A percentile compares a stretch with the other conserved stretches of the same genome.
phyloP scores from a whole-genome alignment of 306 rosid genomes.

The Vachellia collinsii region DNA sequence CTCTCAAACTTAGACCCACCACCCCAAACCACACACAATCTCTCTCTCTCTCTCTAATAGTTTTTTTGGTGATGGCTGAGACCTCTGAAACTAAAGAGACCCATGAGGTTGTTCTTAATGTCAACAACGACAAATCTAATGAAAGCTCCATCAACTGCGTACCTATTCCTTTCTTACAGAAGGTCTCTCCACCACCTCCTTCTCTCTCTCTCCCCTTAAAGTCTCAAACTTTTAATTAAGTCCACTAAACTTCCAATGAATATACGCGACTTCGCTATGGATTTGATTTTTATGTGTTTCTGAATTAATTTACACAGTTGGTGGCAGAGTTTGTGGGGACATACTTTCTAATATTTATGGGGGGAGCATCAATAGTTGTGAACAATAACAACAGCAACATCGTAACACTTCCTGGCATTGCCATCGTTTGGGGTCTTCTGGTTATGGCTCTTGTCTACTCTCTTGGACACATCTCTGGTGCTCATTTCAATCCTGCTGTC shows the following conservation, averaged over 20 bases:
- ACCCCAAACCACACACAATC: neutral
- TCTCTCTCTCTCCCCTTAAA: neutral
- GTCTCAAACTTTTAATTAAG: neutral
- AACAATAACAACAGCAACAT: constrained; percentile 43
- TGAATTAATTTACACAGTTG: constrained; percentile 43
- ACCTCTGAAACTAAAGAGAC: constrained; percentile 42
- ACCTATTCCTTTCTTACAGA: constrained; percentile 65
- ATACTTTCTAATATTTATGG: constrained; percentile 76
- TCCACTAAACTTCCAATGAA: neutral
- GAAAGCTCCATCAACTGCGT: constrained; percentile 22
- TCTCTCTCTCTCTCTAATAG: neutral
- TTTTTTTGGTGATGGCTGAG: constrained; percentile 56
- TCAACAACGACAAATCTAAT: constrained; percentile 29
- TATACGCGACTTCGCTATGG: neutral
- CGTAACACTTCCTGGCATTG: constrained; percentile 68
- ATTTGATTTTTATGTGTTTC: neutral
- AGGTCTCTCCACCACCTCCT: constrained; percentile 48
- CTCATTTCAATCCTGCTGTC: constrained; percentile 91
- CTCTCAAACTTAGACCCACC: neutral
- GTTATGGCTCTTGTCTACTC: constrained; percentile 71
- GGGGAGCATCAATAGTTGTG: constrained; percentile 75
- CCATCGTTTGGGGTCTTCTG: constrained; percentile 73
- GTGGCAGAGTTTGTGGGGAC: constrained; percentile 83
- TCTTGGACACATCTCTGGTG: constrained; percentile 90
- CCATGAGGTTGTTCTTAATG: constrained; percentile 44